Conservation (phyloP, 78 protist genomes). For the Thecamonas trahens region DNA sequence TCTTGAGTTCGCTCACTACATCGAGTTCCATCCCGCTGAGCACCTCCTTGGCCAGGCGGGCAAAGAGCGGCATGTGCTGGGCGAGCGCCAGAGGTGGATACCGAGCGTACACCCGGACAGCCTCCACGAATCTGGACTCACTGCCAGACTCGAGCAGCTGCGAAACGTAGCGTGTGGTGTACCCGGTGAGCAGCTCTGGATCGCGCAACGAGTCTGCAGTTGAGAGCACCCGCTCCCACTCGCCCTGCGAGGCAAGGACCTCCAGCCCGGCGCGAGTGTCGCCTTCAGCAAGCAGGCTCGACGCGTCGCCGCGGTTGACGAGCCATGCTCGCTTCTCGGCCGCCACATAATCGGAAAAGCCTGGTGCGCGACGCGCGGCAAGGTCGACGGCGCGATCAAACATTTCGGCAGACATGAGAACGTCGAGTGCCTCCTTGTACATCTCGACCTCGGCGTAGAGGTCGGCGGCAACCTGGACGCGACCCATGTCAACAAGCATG, state of each 20-base stretch:
- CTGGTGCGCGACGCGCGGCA: not conserved
- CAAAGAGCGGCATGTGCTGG: not conserved
- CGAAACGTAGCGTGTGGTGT: conserved; percentile 18
- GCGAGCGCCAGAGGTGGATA: conserved; percentile 4
- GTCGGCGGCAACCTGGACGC: conserved; percentile 20
- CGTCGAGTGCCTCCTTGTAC: conserved; percentile 45
- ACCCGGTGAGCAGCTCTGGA: conserved; percentile 13
- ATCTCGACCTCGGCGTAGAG: conserved; percentile 24
- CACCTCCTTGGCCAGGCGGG: not conserved
- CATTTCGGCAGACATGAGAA: conserved; percentile 26
- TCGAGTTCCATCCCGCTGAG: no score
- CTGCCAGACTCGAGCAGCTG: not conserved
- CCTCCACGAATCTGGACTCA: not conserved
- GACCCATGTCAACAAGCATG: conserved; percentile 6
- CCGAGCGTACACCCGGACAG: not conserved
- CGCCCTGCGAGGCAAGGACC: conserved; percentile 19
- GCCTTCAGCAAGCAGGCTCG: not conserved
- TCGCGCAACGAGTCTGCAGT: conserved; percentile 21
- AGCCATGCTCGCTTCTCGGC: not conserved
- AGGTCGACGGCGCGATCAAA: conserved; percentile 41
- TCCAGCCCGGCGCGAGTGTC: conserved; percentile 19
- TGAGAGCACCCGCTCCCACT: conserved; percentile 37
- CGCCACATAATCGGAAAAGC: conserved; percentile 8
- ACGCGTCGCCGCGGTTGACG: not conserved
- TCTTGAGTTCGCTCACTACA: not conserved